phyloP scores from a whole-genome alignment of 495 filamentous ascomycete genomes.

The Bacidia rubella region DNA sequence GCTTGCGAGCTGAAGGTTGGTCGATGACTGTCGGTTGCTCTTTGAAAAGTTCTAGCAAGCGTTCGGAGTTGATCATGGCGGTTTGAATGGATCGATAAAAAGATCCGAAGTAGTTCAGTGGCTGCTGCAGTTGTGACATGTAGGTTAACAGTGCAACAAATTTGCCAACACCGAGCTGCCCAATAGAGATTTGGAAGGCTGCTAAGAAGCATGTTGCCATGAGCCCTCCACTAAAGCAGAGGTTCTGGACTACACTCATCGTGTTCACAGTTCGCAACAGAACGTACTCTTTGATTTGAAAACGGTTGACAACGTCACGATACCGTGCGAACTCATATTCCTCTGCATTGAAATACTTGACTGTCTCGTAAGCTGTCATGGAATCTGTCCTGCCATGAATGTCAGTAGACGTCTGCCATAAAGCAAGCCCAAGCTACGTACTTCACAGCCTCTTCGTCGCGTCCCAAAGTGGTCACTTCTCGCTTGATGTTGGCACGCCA shows the following conservation, averaged over 20 bases:
- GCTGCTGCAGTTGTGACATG: conserved; percentile 82
- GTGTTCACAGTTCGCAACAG: conserved; percentile 77
- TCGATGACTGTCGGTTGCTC: conserved; percentile 85
- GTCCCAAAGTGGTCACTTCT: conserved; percentile 84
- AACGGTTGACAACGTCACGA: conserved; percentile 61
- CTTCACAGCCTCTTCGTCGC: conserved; percentile 94
- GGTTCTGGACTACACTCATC: conserved; percentile 88
- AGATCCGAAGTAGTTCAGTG: conserved; percentile 94
- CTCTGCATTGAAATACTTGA: conserved; percentile 98
- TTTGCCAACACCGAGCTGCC: conserved; percentile 54
- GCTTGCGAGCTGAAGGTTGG: conserved; percentile 35
- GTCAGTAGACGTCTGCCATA: background rate
- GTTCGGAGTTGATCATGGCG: conserved; percentile 91
- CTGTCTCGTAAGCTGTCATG: conserved; percentile 93
- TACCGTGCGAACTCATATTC: conserved; percentile 84
- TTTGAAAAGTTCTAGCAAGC: conserved; percentile 89
- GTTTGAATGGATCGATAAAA: conserved; percentile 95
- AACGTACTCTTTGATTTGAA: conserved; percentile 75
- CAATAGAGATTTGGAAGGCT: conserved; percentile 73
- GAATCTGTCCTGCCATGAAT: conserved; percentile 60
- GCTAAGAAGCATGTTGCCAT: conserved; percentile 73
- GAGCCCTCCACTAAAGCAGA: conserved; percentile 85
- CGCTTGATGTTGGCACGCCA: conserved; percentile 82
- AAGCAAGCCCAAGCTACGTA: no score
- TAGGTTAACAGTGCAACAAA: conserved; percentile 78